Evolutionary conservation across 2,329 filamentous ascomycete species (phyloP).

Genomic region (Fusarium circinatum): DNA sequence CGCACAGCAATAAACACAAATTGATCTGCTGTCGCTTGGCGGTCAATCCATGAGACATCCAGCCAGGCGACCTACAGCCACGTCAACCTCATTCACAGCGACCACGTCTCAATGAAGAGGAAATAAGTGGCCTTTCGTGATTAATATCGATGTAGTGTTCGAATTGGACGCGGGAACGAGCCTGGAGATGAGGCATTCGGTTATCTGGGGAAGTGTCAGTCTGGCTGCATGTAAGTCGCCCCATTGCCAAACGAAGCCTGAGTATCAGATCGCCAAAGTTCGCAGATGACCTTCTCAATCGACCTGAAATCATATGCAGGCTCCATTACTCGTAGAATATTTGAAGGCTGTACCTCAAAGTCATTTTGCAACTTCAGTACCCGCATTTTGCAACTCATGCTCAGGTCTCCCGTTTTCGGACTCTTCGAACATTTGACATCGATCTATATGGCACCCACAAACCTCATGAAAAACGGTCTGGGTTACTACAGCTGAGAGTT

Average conservation of each 20-base stretch:
- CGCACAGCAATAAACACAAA: too few species aligned
- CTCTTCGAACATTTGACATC: background rate
- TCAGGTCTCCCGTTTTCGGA: too few species aligned
- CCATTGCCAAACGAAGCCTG: too few species aligned
- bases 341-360: background rate
- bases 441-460: background rate
- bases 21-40: background rate
- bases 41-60: background rate
- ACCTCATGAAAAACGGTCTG: background rate
- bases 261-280: too few species aligned
- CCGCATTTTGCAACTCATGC: background rate
- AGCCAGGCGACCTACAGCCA: background rate
- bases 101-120: background rate
- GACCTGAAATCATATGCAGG: background rate
- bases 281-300: background rate
- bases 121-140: background rate
- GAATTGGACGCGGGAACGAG: fast-evolving
- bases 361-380: background rate
- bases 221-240: background rate
- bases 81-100: background rate
- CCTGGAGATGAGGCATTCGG: background rate
- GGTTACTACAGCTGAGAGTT: too few species aligned
- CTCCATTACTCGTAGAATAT: too few species aligned
- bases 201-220: background rate
- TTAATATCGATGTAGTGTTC: fast-evolving